These are phyloP conservation scores for Diplocarpon mali DNA, from an alignment of 2,329 filamentous ascomycete genomes.

Conservation along the genomic window DNA sequence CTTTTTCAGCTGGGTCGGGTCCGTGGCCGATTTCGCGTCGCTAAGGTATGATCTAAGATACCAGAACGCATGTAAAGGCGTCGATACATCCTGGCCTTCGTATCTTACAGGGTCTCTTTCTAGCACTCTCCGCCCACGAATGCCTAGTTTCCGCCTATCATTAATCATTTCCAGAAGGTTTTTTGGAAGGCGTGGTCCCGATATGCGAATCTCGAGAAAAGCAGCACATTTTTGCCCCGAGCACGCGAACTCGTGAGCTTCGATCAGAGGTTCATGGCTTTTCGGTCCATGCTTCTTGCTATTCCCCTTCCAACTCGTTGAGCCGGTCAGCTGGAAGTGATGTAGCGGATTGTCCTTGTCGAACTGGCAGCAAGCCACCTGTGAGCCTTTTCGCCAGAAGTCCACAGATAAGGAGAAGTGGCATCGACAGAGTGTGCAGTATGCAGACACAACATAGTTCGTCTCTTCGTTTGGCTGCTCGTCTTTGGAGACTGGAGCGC, in stretches of 20 bases:
- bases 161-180: constrained; percentile 40
- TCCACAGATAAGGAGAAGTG: constrained; percentile 49
- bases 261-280: constrained; percentile 23
- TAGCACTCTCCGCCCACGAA: constrained; percentile 42
- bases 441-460: constrained; percentile 45
- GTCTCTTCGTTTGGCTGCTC: constrained; percentile 29
- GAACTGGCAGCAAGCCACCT: constrained; percentile 23
- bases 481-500: constrained; percentile 30
- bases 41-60: constrained; percentile 48
- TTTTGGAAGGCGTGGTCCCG: constrained; percentile 38
- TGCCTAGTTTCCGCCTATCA: constrained; percentile 38
- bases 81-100: constrained; percentile 36
- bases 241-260: constrained; percentile 45
- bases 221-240: constrained; percentile 45
- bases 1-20: constrained; percentile 36
- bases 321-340: constrained; percentile 39
- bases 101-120: constrained; percentile 40
- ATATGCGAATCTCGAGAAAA: constrained; percentile 39
- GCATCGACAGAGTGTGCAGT: constrained; percentile 49
- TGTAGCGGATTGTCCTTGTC: constrained; percentile 45
- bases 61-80: constrained; percentile 41
- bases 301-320: constrained; percentile 28
- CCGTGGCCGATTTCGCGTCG: constrained; percentile 39
- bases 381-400: constrained; percentile 32
- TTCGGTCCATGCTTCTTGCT: constrained; percentile 20